A percentile compares a stretch with the other conserved stretches of the same genome.
Evolutionary conservation across 108 stramenopile species (phyloP).

Genomic region (Chaetoceros muelleri): DNA sequence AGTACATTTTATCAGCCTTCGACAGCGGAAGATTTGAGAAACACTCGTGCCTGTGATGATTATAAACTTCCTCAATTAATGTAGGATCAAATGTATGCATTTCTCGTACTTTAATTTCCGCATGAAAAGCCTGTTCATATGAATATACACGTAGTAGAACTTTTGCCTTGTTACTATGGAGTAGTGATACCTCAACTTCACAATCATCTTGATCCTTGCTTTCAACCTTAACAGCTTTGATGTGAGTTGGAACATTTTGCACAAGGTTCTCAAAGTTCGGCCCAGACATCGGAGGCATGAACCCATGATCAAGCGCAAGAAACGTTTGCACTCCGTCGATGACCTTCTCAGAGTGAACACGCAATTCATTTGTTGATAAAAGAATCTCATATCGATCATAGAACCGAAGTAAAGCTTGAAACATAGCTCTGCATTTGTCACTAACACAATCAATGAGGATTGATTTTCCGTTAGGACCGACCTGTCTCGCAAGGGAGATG

Average conservation of each 20-base stretch:
- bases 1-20: neutral
- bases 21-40: neutral
- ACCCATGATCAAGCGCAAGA: neutral
- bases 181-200: neutral
- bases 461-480: neutral
- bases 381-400: neutral
- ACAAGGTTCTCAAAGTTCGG: neutral
- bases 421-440: neutral
- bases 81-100: neutral
- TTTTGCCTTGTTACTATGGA: neutral
- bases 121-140: neutral
- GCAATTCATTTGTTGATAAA: neutral
- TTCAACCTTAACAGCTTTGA: neutral
- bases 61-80: neutral
- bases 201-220: neutral
- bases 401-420: neutral
- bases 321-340: neutral
- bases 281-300: neutral
- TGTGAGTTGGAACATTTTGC: too few species aligned
- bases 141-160: neutral
- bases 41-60: neutral
- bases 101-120: neutral
- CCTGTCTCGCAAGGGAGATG: neutral
- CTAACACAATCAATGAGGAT: neutral
- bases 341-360: neutral